Percentiles rank a stretch among this genome's conserved stretches.
Evolutionary conservation across 768 basidiomycete species (phyloP).

Genomic region (Exidia glandulosa): DNA sequence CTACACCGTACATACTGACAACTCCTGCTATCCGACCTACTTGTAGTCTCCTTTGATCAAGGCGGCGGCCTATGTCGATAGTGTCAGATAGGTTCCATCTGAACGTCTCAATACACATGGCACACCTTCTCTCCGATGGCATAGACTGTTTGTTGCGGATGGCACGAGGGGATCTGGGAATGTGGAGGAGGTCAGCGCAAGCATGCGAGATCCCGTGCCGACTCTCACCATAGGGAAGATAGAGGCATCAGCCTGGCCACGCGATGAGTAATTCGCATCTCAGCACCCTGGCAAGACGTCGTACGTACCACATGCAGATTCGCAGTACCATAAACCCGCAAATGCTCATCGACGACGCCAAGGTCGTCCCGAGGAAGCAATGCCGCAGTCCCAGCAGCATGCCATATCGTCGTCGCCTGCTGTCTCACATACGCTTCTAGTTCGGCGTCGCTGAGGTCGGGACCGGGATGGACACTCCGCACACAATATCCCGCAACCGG

Average conservation of each 20-base stretch:
- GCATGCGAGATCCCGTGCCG: not conserved
- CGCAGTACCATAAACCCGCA: constrained; percentile 10
- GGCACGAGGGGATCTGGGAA: not conserved
- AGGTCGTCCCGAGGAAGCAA: constrained; percentile 6
- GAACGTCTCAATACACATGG: no score
- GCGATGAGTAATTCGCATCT: not conserved
- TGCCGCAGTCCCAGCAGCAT: constrained; percentile 1
- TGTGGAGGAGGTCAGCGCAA: not conserved
- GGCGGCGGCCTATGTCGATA: no score
- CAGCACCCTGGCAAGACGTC: not conserved
- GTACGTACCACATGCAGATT: constrained; percentile 10
- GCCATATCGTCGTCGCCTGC: not conserved
- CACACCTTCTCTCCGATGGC: not conserved
- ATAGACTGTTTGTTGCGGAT: not conserved
- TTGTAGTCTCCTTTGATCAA: no score
- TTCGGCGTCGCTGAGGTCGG: not conserved
- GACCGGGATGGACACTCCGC: not conserved
- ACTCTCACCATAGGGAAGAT: not conserved
- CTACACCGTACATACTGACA: no score
- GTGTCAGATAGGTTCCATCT: no score
- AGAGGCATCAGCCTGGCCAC: not conserved
- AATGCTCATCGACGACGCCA: constrained; percentile 10
- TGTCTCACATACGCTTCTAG: not conserved
- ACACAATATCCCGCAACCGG: not conserved
- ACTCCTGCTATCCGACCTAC: no score